Conservation (phyloP, 139 green algal genomes). For the Micractinium sp. region DNA sequence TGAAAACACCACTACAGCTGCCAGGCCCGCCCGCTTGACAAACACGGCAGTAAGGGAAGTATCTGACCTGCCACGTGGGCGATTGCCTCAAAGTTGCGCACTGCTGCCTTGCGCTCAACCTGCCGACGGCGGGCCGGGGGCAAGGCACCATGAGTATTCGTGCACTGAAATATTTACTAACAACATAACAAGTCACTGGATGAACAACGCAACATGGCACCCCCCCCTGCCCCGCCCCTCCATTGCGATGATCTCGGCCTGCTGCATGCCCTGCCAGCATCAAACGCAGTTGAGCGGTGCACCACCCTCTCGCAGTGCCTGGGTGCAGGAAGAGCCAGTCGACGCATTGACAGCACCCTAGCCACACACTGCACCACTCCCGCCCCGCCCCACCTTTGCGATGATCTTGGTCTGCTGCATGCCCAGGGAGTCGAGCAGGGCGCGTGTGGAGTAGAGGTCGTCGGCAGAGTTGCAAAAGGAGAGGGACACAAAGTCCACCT, state of each 20-base stretch:
- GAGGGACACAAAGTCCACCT: slow-evolving; percentile 89
- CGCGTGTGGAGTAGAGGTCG: slow-evolving; percentile 53
- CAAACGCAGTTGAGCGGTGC: too few species aligned
- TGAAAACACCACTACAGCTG: neutral
- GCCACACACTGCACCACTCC: slow-evolving; percentile 27
- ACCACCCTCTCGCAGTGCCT: too few species aligned
- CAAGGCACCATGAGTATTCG: neutral
- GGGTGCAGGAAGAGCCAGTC: too few species aligned
- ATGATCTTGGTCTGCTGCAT: slow-evolving; percentile 76
- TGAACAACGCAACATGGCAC: too few species aligned
- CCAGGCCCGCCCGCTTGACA: neutral
- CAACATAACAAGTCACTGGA: too few species aligned
- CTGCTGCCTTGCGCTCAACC: slow-evolving; percentile 55
- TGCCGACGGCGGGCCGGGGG: slow-evolving; percentile 2
- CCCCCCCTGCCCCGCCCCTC: slow-evolving; percentile 43
- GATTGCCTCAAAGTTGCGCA: slow-evolving; percentile 73
- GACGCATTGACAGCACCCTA: neutral
- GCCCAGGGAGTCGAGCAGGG: slow-evolving; percentile 57
- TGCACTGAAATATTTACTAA: too few species aligned
- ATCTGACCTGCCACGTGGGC: slow-evolving; percentile 55
- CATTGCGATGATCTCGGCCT: slow-evolving; percentile 78
- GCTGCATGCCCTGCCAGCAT: slow-evolving; percentile 49
- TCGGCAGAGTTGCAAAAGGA: slow-evolving; percentile 68
- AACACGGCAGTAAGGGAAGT: too few species aligned
- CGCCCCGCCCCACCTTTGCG: slow-evolving; percentile 55